Evolutionary conservation across 495 filamentous ascomycete species (phyloP).

Genomic region (Geoglossum glabrum): DNA sequence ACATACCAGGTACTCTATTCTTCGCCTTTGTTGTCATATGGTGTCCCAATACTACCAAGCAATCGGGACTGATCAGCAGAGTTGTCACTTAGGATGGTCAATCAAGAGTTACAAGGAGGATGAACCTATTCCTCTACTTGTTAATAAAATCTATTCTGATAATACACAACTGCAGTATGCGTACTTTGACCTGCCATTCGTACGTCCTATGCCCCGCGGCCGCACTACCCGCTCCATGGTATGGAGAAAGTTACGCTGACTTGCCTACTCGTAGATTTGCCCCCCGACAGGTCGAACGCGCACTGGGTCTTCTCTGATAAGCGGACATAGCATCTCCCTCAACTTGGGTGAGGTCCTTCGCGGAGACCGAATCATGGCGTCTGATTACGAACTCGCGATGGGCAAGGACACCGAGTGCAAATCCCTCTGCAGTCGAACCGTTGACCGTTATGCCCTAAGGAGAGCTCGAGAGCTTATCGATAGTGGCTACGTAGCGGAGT

Average conservation of each 20-base stretch:
- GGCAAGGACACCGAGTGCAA: slow-evolving; percentile 56
- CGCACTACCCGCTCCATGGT: neutral
- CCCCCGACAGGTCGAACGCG: slow-evolving; percentile 53
- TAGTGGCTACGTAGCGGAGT: slow-evolving; percentile 78
- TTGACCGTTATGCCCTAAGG: slow-evolving; percentile 45
- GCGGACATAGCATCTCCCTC: slow-evolving; percentile 62
- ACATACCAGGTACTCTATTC: slow-evolving; percentile 46
- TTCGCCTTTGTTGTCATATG: neutral
- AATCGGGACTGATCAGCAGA: neutral
- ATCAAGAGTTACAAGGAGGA: slow-evolving; percentile 64
- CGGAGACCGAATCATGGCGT: slow-evolving; percentile 75
- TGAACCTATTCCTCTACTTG: slow-evolving; percentile 69
- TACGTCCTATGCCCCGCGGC: neutral
- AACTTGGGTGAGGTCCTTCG: slow-evolving; percentile 89
- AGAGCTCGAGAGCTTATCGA: slow-evolving; percentile 54
- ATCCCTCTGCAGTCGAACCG: slow-evolving; percentile 49
- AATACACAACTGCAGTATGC: slow-evolving; percentile 84
- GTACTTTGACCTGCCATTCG: slow-evolving; percentile 82
- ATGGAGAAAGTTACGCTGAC: neutral
- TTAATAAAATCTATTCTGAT: slow-evolving; percentile 92
- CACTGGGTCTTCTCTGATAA: slow-evolving; percentile 49
- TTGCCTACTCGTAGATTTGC: slow-evolving; percentile 27
- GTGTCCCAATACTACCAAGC: neutral
- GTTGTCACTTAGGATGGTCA: slow-evolving; percentile 21
- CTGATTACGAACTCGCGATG: slow-evolving; percentile 74